Evolutionary conservation across 441 rosid species (phyloP).

Genomic region (Arabidopsis hybrid): DNA sequence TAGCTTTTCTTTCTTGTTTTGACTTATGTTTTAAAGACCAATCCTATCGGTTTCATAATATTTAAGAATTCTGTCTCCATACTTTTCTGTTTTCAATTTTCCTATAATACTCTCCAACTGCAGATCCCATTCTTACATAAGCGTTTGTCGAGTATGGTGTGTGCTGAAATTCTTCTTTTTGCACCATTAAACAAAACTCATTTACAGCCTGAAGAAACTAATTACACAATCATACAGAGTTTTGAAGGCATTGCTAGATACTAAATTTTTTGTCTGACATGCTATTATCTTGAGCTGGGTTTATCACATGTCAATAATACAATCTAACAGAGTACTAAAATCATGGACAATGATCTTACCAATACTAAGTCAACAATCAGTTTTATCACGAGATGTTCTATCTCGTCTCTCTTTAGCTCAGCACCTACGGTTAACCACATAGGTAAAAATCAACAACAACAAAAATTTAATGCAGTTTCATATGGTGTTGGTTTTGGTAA

Average conservation of each 20-base stretch:
- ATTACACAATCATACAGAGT: background rate
- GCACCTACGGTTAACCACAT: constrained; percentile 53
- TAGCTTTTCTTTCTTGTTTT: too few species aligned
- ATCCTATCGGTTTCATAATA: too few species aligned
- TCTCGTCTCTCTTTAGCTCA: constrained; percentile 73
- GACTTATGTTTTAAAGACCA: too few species aligned
- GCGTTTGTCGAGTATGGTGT: constrained; percentile 96
- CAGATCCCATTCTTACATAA: constrained; percentile 82
- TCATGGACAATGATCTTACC: constrained; percentile 55
- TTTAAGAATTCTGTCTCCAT: too few species aligned
- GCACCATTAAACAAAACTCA: constrained; percentile 35
- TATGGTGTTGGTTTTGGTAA: too few species aligned
- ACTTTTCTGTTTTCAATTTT: too few species aligned
- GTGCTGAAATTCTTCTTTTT: constrained; percentile 97
- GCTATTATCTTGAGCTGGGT: background rate
- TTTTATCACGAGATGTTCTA: constrained; percentile 77
- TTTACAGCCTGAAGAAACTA: too few species aligned
- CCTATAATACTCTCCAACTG: too few species aligned
- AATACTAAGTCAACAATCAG: constrained; percentile 76
- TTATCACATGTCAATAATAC: too few species aligned
- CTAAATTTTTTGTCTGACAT: constrained; percentile 13
- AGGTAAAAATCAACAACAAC: constrained; percentile 5
- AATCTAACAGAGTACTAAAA: background rate
- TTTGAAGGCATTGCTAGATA: background rate
- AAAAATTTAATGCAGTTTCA: background rate